These are phyloP conservation scores for Hypoxylon sp. DNA, from an alignment of 2,329 filamentous ascomycete genomes.

Conservation along the genomic window DNA sequence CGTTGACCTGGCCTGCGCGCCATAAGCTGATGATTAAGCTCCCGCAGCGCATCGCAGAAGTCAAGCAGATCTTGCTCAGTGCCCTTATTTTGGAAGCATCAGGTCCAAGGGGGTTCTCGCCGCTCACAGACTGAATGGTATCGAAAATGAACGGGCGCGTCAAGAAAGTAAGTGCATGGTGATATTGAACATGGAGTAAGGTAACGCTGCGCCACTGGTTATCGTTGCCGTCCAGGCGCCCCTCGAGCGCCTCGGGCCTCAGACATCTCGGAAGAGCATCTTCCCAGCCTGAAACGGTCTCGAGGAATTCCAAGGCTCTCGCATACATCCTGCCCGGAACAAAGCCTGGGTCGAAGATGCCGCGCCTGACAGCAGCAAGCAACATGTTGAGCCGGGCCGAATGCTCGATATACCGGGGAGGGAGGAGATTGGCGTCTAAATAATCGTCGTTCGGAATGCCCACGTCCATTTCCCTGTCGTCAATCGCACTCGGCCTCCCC, in stretches of 20 bases:
- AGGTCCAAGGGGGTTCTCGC: conserved; percentile 30
- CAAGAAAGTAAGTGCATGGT: conserved; percentile 49
- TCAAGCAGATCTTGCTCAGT: conserved; percentile 44
- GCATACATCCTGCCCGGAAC: conserved; percentile 36
- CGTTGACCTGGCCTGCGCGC: conserved; percentile 44
- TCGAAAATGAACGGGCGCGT: conserved; percentile 51
- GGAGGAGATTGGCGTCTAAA: conserved; percentile 48
- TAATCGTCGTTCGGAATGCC: conserved; percentile 48
- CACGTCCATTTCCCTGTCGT: conserved; percentile 52
- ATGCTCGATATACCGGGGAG: conserved; percentile 44
- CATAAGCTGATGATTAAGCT: conserved; percentile 42
- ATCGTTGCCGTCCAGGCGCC: conserved; percentile 30
- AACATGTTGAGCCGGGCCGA: conserved; percentile 48
- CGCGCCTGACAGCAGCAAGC: conserved; percentile 50
- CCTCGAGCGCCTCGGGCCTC: conserved; percentile 21
- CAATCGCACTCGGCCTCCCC: conserved; percentile 53
- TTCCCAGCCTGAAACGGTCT: conserved; percentile 42
- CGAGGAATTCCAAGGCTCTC: conserved; percentile 45
- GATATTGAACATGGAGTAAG: conserved; percentile 51
- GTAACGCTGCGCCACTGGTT: conserved; percentile 47
- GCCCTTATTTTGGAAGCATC: conserved; percentile 41
- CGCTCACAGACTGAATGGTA: conserved; percentile 39
- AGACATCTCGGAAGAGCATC: conserved; percentile 43
- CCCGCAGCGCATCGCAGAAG: conserved; percentile 46
- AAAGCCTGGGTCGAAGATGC: conserved; percentile 49